Conservation (phyloP, 2,329 filamentous ascomycete species). For the Chaetomium olivaceum region DNA sequence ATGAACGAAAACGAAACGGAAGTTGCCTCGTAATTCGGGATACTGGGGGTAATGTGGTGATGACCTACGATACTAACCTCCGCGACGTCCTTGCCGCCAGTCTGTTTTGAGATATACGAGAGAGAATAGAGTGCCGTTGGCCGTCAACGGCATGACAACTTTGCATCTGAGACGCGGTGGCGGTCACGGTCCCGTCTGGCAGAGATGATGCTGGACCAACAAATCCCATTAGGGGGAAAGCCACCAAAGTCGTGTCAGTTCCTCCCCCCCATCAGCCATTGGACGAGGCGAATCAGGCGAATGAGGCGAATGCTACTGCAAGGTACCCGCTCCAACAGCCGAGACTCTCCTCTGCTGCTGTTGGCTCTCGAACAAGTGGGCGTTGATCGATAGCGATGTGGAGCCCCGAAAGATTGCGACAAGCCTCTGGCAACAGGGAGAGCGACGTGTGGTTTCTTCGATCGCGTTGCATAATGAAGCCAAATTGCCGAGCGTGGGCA, state of each 20-base stretch:
- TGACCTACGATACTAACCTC: too few species aligned
- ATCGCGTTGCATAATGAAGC: conserved; percentile 22
- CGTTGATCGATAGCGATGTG: conserved; percentile 20
- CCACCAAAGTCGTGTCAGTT: neutral
- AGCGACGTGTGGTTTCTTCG: conserved; percentile 14
- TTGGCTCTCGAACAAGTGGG: conserved; percentile 11
- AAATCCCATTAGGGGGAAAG: conserved; percentile 4
- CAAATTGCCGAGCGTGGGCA: conserved; percentile 23
- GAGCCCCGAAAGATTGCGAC: conserved; percentile 22
- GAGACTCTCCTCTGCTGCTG: neutral
- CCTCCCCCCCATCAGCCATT: neutral
- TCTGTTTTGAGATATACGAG: conserved; percentile 6
- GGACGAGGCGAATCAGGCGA: conserved; percentile 6
- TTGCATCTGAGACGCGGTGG: conserved; percentile 8
- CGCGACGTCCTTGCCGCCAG: neutral
- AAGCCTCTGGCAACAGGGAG: conserved; percentile 10
- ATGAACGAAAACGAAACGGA: neutral
- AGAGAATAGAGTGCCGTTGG: conserved; percentile 5
- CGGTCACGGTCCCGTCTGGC: neutral
- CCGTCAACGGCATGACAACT: conserved; percentile 17
- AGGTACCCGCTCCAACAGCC: conserved; percentile 25
- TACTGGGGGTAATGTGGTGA: neutral
- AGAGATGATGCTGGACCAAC: neutral
- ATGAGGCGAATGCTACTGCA: conserved; percentile 16
- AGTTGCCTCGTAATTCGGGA: neutral